Evolutionary conservation across 257 asterid species (phyloP), one percentile per base, ranked within the genome.

Genomic region (Solanum ossicruentum): DNA sequence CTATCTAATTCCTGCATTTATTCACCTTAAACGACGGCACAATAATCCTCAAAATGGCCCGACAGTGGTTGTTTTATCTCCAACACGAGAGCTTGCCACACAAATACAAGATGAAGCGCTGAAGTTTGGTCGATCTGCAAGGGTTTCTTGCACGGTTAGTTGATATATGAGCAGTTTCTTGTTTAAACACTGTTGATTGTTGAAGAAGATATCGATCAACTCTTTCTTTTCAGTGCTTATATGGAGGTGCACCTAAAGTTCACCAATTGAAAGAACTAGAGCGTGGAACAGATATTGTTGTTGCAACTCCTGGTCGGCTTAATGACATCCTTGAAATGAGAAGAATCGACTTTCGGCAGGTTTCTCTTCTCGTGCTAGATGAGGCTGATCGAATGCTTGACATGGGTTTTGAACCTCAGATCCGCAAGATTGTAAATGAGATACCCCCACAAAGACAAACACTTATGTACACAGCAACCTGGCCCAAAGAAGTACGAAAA

Each of bases 361-460:
- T 94, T 86, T 94, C 99, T 78, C 93, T 96, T 86, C 98, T 96
- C 82, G 98, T 96, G 85, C 99, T 96, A 63, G 99, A 96, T 86
- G 99, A 96, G 93, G 99, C 99, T 86, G 99, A 96, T 89, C 93
- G 98, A 89, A 96, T 96, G 99, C 94, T 96, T 87, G 99, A 96
- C 90, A 96, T 96, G 99, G 98, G 99, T 60, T 96, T 96, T 88
- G 99, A 96, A 91, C 98, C 99, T 85, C 99, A 96, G 91, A 94
- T 96, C 61, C 96, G 98, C 78, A 96, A 93, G 90, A 96, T 96
- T 90, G 99, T 96, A 77, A 93, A 95, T 84, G 98, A 93, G 88
- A 93, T 96, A 82, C 99, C 99, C 83, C 97, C 98, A 45, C 93
- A 93, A 80, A 93, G 99, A 93, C 99, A 96, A 91, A 96, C 99